phyloP scores from a whole-genome alignment of 139 green algal species.

The Chlamydomonas asymmetrica region DNA sequence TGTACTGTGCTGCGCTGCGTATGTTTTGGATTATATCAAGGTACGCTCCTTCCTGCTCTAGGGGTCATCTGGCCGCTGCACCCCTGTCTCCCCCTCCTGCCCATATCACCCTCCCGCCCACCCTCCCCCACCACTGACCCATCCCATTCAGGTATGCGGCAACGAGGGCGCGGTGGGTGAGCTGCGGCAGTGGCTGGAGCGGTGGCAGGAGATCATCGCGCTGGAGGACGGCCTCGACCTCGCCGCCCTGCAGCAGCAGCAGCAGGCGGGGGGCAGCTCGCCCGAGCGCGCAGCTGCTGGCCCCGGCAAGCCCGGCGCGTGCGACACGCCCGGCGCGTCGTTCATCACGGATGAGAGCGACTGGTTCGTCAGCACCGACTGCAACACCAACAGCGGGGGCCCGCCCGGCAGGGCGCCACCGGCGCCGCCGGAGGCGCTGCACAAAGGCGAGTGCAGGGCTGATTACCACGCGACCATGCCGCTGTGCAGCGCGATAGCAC shows the following conservation, averaged over 20 bases:
- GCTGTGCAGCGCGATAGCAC: constrained; percentile 1
- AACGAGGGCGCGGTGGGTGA: constrained; percentile 9
- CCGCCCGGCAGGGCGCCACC: too few relatives aligned
- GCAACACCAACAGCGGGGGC: not conserved
- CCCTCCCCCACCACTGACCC: too few relatives aligned
- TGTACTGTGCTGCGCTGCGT: too few relatives aligned
- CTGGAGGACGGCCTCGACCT: not conserved
- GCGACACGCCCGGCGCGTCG: too few relatives aligned
- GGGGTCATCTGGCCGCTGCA: too few relatives aligned
- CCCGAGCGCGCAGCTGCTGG: not conserved
- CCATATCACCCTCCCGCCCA: too few relatives aligned
- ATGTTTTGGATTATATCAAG: too few relatives aligned
- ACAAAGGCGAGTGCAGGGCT: not conserved
- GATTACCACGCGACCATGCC: not conserved
- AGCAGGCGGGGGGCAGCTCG: not conserved
- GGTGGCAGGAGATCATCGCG: constrained; percentile 18
- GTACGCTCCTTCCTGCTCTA: too few relatives aligned
- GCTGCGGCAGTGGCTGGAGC: constrained; percentile 1
- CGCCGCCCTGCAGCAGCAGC: not conserved
- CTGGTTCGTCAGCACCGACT: not conserved
- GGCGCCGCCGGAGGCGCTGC: constrained; percentile 3
- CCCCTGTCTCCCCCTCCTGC: too few relatives aligned
- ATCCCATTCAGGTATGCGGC: too few relatives aligned
- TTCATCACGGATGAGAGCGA: not conserved
- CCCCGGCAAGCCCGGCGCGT: too few relatives aligned